Base-by-base conservation (phyloP, 108 stramenopile species). In the Cyclotella cryptica region DNA sequence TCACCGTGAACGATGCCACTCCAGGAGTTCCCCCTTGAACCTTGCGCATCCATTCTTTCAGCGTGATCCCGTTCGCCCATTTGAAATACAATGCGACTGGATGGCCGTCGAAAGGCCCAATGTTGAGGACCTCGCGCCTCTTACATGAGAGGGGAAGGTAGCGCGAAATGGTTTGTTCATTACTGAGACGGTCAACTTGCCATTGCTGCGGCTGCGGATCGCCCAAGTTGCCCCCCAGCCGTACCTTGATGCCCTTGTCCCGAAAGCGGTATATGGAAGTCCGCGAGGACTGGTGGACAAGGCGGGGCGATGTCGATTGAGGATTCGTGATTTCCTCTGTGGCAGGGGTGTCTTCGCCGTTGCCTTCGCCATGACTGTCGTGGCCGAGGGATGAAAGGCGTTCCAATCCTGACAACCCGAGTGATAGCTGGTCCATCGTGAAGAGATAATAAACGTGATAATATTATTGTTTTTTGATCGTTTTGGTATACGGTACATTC, bases 11-110 rank as follows among this genome's bases (percentile, higher is more conserved):
- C 28, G n/a, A n/a, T n/a, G n/a, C n/a, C n/a, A n/a, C n/a, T n/a
- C n/a, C n/a, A n/a, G n/a, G n/a, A n/a, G n/a, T n/a, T n/a, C 44
- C 28, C 3, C 3, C 7, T 51, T 30, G 66, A 15, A 52, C 49
- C 22, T 68, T 68, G 10, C 51, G 66, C 26, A 68, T 49, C 66
- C 66, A 68, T 68, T 68, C 66, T 21, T 39, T 52, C 49, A 68
- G 14, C 27, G 66, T 68, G 19, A 79, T 68, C 12, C 79, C 79
- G 27, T 74, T 57, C 15, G 43, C 72, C 79, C 77, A 77, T 27
- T 77, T 72, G 42, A 72, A 72, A 24, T 43, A 27, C 41, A 75
- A 42, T 2, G 74, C 51, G 28, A 61, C 69, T 26, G 69, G 69
- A 6, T 42, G 41, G 5, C 26, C 55, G 27, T 71, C 43, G 57